Evolutionary conservation across 148 eudicot species (phyloP), one percentile per base, ranked within the genome.

Genomic region (Salicornia ramosissima): DNA sequence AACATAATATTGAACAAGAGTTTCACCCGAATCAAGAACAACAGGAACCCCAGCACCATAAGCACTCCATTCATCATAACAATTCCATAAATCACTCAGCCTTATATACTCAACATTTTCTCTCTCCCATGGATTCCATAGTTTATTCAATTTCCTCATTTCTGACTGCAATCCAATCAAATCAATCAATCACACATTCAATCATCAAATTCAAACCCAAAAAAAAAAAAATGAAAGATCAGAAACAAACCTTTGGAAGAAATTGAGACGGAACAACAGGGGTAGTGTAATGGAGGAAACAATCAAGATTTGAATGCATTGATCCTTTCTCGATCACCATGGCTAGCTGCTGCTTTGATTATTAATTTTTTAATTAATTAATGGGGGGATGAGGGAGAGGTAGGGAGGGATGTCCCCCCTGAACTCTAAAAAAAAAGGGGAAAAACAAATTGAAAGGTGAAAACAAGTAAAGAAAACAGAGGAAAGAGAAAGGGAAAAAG

Each of bases 1-100:
- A 16, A 88, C 97, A 67, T 90, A 94, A 72, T 94, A 94, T 65
- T 94, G 97, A 8, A 94, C 87, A 10, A 94, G 80, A 54, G 83
- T 77, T 68, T 90, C 91, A 18, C 75, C 86, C 12, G 28, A 60
- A 43, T 79, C 81, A 6, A 78, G 42, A 12, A 16, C 10, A 64
- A 94, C 81, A 1, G 99, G 97, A 22, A 94, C 97, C 30, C 99
- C 99, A 5, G 99, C 96, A 1, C 99, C 99, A 59, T 90, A 94
- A 33, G 88, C 96, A 80, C 99, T 94, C 97, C 96, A 90, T 82
- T 94, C 97, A 72, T 87, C 99, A 30, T 81, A 94, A 61, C 84
- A 76, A 45, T 84, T 80, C 99, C 99, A 94, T 21, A 94, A 84
- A 83, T 94, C 92, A 78, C 81, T 73, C 70, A 94, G 71, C 16